Evolutionary conservation across 2,329 filamentous ascomycete genomes (phyloP).

Genomic region (Curvularia spicifera): DNA sequence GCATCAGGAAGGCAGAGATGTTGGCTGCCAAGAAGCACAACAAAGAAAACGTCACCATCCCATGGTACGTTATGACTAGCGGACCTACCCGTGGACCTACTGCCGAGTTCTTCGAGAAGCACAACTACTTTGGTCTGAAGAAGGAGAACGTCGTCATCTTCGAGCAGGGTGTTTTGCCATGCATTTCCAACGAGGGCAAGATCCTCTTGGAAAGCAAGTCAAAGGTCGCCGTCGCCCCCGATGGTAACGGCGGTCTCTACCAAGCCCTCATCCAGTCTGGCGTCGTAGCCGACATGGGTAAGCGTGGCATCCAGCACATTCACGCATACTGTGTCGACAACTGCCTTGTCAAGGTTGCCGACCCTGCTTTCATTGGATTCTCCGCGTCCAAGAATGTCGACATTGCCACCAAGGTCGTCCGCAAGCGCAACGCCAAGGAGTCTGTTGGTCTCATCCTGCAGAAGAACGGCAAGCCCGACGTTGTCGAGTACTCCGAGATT

Average conservation of each 20-base stretch:
- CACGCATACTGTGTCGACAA: constrained; percentile 99
- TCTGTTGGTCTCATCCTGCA: constrained; percentile 92
- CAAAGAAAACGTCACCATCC: constrained; percentile 67
- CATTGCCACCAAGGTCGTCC: constrained; percentile 98
- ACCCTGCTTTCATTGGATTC: constrained; percentile 95
- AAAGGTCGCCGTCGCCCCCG: constrained; percentile 90
- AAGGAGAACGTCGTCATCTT: constrained; percentile 90
- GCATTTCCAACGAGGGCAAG: constrained; percentile 97
- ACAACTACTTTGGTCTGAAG: constrained; percentile 88
- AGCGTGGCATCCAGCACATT: constrained; percentile 89
- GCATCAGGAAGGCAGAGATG: constrained; percentile 84
- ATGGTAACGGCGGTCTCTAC: constrained; percentile 97
- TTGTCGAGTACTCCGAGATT: constrained; percentile 99
- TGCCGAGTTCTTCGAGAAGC: constrained; percentile 88
- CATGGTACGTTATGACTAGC: constrained; percentile 99
- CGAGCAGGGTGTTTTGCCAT: constrained; percentile 95
- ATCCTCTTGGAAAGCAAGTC: constrained; percentile 91
- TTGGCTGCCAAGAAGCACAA: constrained; percentile 75
- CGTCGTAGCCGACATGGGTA: constrained; percentile 85
- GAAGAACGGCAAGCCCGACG: constrained; percentile 95
- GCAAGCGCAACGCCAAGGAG: constrained; percentile 95
- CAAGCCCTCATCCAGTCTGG: constrained; percentile 82
- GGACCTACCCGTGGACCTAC: constrained; percentile 90
- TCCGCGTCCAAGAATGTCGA: constrained; percentile 85
- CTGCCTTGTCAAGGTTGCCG: constrained; percentile 98